Base-by-base conservation (phyloP, 2,329 filamentous ascomycete species). In the Trichoderma guizhouense region DNA sequence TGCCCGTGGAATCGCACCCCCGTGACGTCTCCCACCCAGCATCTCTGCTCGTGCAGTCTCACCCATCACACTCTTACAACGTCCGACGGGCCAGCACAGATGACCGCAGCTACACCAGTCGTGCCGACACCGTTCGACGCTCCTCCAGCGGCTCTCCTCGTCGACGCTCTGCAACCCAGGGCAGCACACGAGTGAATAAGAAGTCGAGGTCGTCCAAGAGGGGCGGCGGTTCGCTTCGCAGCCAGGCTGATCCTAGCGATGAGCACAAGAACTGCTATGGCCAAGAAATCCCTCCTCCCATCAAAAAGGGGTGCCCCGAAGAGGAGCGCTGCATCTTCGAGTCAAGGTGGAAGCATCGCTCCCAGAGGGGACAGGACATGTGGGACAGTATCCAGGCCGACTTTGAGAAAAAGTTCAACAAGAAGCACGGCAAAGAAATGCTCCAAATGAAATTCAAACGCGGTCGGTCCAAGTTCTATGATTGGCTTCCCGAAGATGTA, bases 381-480 rank as follows among this genome's bases (percentile, higher is more conserved):
- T 89, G 87, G 87, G 84, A 87, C 28, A 81, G 82, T 51, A 88
- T 89, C 71, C 82, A 83, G 63, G 77, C 76, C 6, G 83, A 85
- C 71, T 89, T 82, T 72, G 76, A 76, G 15, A 71, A 74, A 9
- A 72, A 72, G 24, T 83, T 83, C 66, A 70, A 76, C 11, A 80
- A 82, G 72, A 79, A 79, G 15, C 81, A 80, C 7, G 81, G 83
- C 47, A 85, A 86, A 73, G 85, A 87, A 63, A 83, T 83, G 64
- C 81, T 89, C 5, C 87, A 89, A 75, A 89, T 89, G 87, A 86
- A 85, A 76, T 82, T 88, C 53, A 84, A 84, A 14, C 83, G 87
- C 7, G 84, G 84, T 3, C 83, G 87, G 24, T 79, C 84, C 69
- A 86, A 84, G 73, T 85, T 85, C 67, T 80, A 83, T 14, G 77